phyloP scores from a whole-genome alignment of 2,329 filamentous ascomycete species.

The Coniochaeta sp. region DNA sequence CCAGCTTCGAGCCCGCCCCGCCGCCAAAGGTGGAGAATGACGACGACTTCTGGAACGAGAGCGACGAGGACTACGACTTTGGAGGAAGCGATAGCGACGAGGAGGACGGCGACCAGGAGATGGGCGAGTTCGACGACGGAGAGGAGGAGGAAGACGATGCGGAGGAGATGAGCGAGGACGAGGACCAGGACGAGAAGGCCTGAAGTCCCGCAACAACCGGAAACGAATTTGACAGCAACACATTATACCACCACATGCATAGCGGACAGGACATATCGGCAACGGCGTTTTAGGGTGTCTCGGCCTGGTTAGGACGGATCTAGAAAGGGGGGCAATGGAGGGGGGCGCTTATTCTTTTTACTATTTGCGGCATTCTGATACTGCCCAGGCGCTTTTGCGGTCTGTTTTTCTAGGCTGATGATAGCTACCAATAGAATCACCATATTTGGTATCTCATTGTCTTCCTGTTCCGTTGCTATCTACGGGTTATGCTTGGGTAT shows the following conservation, averaged over 20 bases:
- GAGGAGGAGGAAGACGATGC: slow-evolving; percentile 48
- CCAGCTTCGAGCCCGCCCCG: slow-evolving; percentile 53
- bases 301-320: neutral
- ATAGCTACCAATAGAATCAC: neutral
- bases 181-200: neutral
- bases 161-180: slow-evolving; percentile 12
- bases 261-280: neutral
- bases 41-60: slow-evolving; percentile 75
- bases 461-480: neutral
- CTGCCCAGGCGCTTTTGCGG: neutral
- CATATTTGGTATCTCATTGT: neutral
- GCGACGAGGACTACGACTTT: slow-evolving; percentile 70
- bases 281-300: neutral
- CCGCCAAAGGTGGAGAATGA: slow-evolving; percentile 60
- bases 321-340: neutral
- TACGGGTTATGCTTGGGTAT: neutral
- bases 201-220: no score
- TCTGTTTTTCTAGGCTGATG: neutral
- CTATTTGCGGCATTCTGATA: neutral
- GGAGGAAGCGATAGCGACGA: slow-evolving; percentile 62
- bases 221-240: neutral
- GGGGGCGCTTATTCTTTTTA: neutral
- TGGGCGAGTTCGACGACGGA: slow-evolving; percentile 52
- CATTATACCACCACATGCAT: neutral
- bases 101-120: slow-evolving; percentile 48